Percentiles rank a stretch among this genome's conserved stretches.
Conservation (phyloP, 805 yeast genomes). For the Kodamaea fukazawae region DNA sequence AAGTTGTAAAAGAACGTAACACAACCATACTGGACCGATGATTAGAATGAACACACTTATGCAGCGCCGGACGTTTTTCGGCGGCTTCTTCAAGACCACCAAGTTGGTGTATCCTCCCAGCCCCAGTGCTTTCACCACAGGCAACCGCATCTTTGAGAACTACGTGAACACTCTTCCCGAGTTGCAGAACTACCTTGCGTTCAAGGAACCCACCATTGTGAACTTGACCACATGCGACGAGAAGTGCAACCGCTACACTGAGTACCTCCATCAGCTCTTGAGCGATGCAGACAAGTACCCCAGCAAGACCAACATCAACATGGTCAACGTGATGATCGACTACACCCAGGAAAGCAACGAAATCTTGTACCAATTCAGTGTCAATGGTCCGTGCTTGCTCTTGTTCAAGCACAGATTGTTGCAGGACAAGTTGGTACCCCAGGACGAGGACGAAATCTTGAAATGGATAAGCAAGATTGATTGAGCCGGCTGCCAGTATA, state of each 20-base stretch:
- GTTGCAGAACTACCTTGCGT: conserved; percentile 50
- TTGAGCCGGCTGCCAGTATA: no score
- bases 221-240: conserved; percentile 73
- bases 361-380: conserved; percentile 8
- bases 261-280: conserved; percentile 48
- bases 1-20: neutral
- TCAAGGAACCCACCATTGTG: conserved; percentile 61
- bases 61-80: conserved; percentile 7
- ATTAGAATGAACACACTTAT: conserved; percentile 7
- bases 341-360: conserved; percentile 8
- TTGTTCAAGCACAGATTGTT: conserved; percentile 66
- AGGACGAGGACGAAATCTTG: conserved; percentile 27
- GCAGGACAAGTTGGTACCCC: conserved; percentile 27
- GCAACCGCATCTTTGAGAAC: conserved; percentile 37
- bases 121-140: conserved; percentile 35
- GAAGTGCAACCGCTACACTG: conserved; percentile 59
- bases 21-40: no score
- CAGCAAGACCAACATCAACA: conserved; percentile 45
- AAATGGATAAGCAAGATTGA: conserved; percentile 29
- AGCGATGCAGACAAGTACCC: conserved; percentile 22
- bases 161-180: conserved; percentile 57
- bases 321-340: conserved; percentile 73
- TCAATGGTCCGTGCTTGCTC: conserved; percentile 21
- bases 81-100: conserved; percentile 13
- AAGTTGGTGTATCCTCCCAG: conserved; percentile 40